Percentiles rank a stretch among this genome's conserved stretches.
phyloP scores from a whole-genome alignment of 164 flowering plant genomes.

The Litsea cubeba region DNA sequence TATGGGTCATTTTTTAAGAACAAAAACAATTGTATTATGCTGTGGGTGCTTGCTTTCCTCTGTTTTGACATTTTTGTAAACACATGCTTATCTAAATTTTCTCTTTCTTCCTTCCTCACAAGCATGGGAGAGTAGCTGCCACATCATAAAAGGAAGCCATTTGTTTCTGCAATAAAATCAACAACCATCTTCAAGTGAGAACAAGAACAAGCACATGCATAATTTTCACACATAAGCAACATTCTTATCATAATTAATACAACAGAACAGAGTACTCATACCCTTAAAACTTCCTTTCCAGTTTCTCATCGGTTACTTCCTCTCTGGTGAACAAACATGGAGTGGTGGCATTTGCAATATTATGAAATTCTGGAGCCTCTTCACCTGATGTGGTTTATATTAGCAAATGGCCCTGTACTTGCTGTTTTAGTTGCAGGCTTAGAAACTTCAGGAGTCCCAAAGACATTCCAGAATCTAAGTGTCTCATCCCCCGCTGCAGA shows the following conservation, averaged over 20 bases:
- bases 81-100: too few species aligned
- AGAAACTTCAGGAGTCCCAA: slow-evolving; percentile 38
- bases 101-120: too few species aligned
- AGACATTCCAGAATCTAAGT: slow-evolving; percentile 50
- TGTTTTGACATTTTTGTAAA: too few species aligned
- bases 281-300: neutral
- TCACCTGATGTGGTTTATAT: slow-evolving; percentile 42
- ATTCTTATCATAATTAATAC: too few species aligned
- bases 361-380: neutral
- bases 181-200: too few species aligned
- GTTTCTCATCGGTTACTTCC: neutral
- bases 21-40: too few species aligned
- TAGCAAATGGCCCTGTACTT: slow-evolving; percentile 43
- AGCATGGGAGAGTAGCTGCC: neutral
- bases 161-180: neutral
- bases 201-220: too few species aligned
- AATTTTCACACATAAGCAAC: too few species aligned
- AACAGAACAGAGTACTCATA: too few species aligned
- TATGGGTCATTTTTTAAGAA: too few species aligned
- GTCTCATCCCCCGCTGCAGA: slow-evolving; percentile 56
- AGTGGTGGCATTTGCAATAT: too few species aligned
- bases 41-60: too few species aligned
- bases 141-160: neutral
- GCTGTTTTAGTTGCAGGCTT: slow-evolving; percentile 30
- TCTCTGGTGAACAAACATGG: neutral